Conservation (phyloP, 345 rosid genomes). For the Isatis tinctoria region DNA sequence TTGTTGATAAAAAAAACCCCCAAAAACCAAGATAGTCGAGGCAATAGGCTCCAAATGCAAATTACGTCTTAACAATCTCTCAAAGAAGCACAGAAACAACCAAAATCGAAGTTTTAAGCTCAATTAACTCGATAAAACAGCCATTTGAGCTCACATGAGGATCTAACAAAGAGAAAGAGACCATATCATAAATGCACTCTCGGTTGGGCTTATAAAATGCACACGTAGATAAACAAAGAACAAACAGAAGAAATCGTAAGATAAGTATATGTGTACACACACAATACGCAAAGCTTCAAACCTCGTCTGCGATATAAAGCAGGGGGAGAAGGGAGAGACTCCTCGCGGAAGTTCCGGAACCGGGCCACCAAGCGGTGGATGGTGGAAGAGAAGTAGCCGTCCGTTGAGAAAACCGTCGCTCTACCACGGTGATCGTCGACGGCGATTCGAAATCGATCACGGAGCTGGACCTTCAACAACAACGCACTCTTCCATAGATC, state of each 20-base stretch:
- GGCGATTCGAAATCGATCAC: constrained; percentile 74
- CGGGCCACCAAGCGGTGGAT: constrained; percentile 60
- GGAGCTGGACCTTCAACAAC: constrained; percentile 59
- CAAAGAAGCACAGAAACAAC: too few species aligned
- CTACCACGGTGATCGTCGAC: constrained; percentile 58
- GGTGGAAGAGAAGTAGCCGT: constrained; percentile 56
- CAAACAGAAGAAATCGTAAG: too few species aligned
- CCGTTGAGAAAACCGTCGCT: constrained; percentile 39
- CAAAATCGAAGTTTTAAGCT: neutral
- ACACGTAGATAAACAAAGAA: too few species aligned
- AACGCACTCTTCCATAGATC: constrained; percentile 83
- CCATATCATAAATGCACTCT: neutral
- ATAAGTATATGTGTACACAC: neutral
- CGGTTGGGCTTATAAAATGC: too few species aligned
- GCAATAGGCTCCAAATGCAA: too few species aligned
- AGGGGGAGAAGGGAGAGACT: constrained; percentile 74
- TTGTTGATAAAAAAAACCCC: neutral
- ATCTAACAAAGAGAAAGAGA: neutral
- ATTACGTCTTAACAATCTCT: too few species aligned
- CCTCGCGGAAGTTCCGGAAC: constrained; percentile 68
- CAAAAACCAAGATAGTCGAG: too few species aligned
- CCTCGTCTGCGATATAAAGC: constrained; percentile 78
- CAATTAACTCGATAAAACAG: neutral
- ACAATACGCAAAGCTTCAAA: constrained; percentile 5
- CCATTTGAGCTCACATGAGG: neutral